A percentile compares a stretch with the other conserved stretches of the same genome.
Conservation (phyloP, 2,329 filamentous ascomycete species). For the Ceratocystis diversiconidia region DNA sequence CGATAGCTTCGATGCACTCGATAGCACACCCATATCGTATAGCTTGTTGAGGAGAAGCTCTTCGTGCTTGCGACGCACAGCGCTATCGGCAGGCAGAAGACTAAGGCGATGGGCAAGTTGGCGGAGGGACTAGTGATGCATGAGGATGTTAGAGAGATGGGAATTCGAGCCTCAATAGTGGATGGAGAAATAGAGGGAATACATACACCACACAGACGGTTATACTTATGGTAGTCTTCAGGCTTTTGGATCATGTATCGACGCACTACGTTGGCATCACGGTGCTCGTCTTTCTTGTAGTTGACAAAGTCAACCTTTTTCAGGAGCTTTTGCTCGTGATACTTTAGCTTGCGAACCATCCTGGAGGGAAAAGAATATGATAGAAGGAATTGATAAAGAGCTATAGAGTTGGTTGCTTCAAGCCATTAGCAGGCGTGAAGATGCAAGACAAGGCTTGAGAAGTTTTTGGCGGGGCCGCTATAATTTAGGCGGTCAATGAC, state of each 20-base stretch:
- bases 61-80: conserved; percentile 71
- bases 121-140: conserved; percentile 53
- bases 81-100: conserved; percentile 64
- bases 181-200: conserved; percentile 23
- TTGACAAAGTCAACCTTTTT: conserved; percentile 88
- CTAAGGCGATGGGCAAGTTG: conserved; percentile 82
- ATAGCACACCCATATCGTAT: conserved; percentile 78
- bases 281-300: conserved; percentile 82
- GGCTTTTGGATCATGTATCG: conserved; percentile 87
- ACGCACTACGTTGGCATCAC: conserved; percentile 63
- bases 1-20: conserved; percentile 60
- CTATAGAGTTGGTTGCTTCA: background rate
- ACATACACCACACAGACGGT: conserved; percentile 52
- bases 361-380: conserved; percentile 22
- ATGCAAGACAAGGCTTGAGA: conserved; percentile 5
- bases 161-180: background rate
- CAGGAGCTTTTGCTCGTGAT: conserved; percentile 92
- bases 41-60: conserved; percentile 80
- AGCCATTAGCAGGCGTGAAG: background rate
- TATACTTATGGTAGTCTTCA: conserved; percentile 62
- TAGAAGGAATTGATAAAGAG: background rate
- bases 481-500: conserved; percentile 2
- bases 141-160: background rate
- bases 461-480: conserved; percentile 18
- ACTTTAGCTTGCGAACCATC: conserved; percentile 93